Base-by-base conservation (phyloP, 169 alveolate genomes). In the Eimeria nieschulzi region DNA sequence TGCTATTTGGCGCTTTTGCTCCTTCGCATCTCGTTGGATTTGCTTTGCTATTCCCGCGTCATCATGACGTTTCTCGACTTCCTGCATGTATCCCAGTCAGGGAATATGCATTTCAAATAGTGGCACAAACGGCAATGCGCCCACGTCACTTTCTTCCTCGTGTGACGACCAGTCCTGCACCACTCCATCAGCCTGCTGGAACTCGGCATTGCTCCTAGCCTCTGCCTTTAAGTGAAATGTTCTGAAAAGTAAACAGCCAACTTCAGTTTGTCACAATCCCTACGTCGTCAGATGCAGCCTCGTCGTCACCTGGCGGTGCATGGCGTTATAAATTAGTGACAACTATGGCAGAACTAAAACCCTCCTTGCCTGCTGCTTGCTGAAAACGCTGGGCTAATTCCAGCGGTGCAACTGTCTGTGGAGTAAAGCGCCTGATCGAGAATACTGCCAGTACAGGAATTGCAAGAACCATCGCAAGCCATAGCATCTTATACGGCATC, bases 131-230 rank as follows among this genome's bases (percentile, higher is more conserved):
- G 12, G 71, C 53, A 53, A 54, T 8, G 86, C 9, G 19, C 19
- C 51, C 71, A 78, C 86, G 21, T 78, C 86, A 5, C 23, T 12
- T 13, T 19, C 54, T 78, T 78, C 86, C 46, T 78, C 70, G 54
- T 56, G 71, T 53, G 86, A 23, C 53, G 86, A 78, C 86, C 86
- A 78, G 71, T 78, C 51, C 66, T 78, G 70, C 71, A 51, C 86
- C 71, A 78, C 33, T 5, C 51, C 86, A 55, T 78, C 86, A 2
- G 86, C 86, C 86, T 78, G 39, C 64, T 78, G 86, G 13, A 56
- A 8, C 53, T 78, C 55, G 70, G 86, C 86, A 21, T n/a, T 53
- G 66, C 21, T 26, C 53, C 9, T 53, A 26, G 86, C 55, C 51
- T 78, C 71, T 78, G 70, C 71, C 86, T 78, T 21, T 53, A 68